Evolutionary conservation across 2,329 filamentous ascomycete species (phyloP).

Genomic region (Curvularia spicifera): DNA sequence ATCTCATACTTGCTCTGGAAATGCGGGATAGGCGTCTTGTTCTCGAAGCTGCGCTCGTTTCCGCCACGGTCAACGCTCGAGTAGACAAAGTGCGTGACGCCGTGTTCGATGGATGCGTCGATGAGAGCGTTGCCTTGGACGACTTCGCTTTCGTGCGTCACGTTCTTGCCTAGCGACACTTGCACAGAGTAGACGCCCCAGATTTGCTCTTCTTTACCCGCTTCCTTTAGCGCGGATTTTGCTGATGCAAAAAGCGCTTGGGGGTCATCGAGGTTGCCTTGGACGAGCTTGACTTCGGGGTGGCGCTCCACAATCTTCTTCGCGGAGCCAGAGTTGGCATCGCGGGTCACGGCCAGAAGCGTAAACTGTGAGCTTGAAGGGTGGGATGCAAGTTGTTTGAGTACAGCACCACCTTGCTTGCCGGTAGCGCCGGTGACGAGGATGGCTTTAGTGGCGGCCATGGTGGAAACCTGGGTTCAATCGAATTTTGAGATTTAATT

Average conservation of each 20-base stretch:
- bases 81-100: conserved; percentile 68
- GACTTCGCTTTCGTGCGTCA: conserved; percentile 56
- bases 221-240: conserved; percentile 45
- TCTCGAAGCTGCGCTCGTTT: conserved; percentile 58
- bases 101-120: conserved; percentile 62
- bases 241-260: conserved; percentile 58
- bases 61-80: conserved; percentile 69
- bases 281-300: conserved; percentile 60
- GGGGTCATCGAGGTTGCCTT: conserved; percentile 64
- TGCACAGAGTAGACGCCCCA: conserved; percentile 70
- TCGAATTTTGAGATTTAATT: conserved; percentile 12
- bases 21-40: conserved; percentile 60
- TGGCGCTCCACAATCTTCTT: conserved; percentile 56
- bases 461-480: conserved; percentile 20
- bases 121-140: conserved; percentile 65
- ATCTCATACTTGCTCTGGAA: conserved; percentile 68
- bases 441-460: conserved; percentile 49
- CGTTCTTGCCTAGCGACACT: conserved; percentile 53
- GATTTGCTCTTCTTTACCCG: conserved; percentile 48
- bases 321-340: conserved; percentile 59
- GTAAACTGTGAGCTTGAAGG: conserved; percentile 50
- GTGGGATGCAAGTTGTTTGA: conserved; percentile 51
- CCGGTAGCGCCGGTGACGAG: conserved; percentile 56
- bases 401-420: conserved; percentile 56
- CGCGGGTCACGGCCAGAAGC: conserved; percentile 67